Evolutionary conservation across 306 rosid genomes (phyloP).

Genomic region (Spatholobus suberectus): DNA sequence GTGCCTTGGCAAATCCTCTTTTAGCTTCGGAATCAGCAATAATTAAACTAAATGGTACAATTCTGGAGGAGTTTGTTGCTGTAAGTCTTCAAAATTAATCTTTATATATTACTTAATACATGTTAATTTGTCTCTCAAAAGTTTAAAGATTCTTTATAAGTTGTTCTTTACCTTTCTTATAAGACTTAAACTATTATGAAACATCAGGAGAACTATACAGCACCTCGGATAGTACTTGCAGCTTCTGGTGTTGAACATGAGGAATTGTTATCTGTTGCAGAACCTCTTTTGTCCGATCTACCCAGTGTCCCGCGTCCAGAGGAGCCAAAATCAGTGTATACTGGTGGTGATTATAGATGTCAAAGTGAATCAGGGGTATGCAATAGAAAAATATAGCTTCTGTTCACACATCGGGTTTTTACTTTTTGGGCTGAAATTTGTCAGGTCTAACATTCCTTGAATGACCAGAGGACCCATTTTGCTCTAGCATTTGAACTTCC

Average conservation of each 20-base stretch:
- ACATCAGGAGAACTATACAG: constrained; percentile 87
- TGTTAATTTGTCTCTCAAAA: constrained; percentile 8
- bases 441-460: constrained; percentile 40
- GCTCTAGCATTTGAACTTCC: constrained; percentile 97
- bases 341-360: constrained; percentile 91
- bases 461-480: constrained; percentile 83
- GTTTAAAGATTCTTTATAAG: constrained; percentile 13
- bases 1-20: constrained; percentile 91
- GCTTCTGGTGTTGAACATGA: constrained; percentile 96
- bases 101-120: neutral
- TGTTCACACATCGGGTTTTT: constrained; percentile 17
- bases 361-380: constrained; percentile 87
- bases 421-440: constrained; percentile 18
- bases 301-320: constrained; percentile 63
- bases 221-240: constrained; percentile 81
- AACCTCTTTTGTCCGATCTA: constrained; percentile 88
- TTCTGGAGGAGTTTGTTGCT: constrained; percentile 84
- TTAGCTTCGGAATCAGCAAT: constrained; percentile 75
- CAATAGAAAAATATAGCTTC: constrained; percentile 31
- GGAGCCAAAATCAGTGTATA: constrained; percentile 78
- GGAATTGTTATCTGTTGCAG: constrained; percentile 77
- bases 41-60: constrained; percentile 59
- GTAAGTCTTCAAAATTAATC: constrained; percentile 62
- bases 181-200: constrained; percentile 35
- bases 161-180: constrained; percentile 25